Conservation (phyloP, 2,329 filamentous ascomycete species). For the Fusarium chlamydosporum region DNA sequence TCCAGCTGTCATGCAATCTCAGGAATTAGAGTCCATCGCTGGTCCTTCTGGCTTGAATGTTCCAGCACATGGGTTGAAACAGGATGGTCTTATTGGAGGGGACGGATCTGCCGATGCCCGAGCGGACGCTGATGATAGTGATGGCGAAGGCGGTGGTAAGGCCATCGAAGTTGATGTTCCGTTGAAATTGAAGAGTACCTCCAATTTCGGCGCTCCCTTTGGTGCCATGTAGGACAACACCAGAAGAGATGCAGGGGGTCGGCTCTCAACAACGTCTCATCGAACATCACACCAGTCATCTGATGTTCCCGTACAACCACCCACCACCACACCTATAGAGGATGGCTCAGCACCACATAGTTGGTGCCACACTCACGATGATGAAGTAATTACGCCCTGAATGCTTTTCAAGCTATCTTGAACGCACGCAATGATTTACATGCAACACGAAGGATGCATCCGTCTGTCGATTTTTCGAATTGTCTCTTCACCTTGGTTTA, state of each 20-base stretch:
- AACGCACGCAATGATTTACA: conserved; percentile 31
- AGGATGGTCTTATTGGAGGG: conserved; percentile 38
- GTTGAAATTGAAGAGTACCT: conserved; percentile 61
- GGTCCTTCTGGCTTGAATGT: conserved; percentile 37
- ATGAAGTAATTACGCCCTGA: conserved; percentile 36
- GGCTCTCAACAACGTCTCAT: neutral
- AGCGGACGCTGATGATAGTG: conserved; percentile 46
- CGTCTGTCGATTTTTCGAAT: conserved; percentile 39
- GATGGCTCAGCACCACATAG: neutral
- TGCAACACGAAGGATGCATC: conserved; percentile 1
- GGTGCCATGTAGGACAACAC: conserved; percentile 52
- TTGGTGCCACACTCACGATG: conserved; percentile 22
- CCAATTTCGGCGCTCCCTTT: conserved; percentile 65
- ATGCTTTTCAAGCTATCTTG: conserved; percentile 17
- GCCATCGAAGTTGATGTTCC: conserved; percentile 60
- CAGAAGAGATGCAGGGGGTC: conserved; percentile 6
- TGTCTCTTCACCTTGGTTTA: conserved; percentile 30
- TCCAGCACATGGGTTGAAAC: conserved; percentile 18
- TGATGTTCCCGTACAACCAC: conserved; percentile 1
- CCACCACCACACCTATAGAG: conserved; percentile 19
- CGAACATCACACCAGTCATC: conserved; percentile 14
- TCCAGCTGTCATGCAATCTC: conserved; percentile 59
- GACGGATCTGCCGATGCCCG: conserved; percentile 46
- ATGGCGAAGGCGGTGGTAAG: conserved; percentile 47
- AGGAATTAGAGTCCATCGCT: conserved; percentile 42